Percentiles rank a stretch among this genome's conserved stretches.
phyloP scores from a whole-genome alignment of 2,329 filamentous ascomycete species.

The Cladosporium sp. region DNA sequence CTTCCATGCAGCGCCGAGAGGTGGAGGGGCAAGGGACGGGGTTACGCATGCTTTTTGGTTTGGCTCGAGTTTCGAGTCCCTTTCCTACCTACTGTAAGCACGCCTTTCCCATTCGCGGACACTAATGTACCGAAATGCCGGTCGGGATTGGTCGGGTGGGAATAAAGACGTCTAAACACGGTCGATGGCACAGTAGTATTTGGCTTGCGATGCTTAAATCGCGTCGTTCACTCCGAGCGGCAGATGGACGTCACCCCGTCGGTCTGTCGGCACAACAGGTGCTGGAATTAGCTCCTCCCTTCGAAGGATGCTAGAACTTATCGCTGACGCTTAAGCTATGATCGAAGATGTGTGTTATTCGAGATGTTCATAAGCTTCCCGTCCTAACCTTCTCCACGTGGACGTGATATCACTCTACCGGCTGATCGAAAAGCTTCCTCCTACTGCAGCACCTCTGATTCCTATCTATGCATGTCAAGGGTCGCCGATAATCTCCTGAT shows the following conservation, averaged over 20 bases:
- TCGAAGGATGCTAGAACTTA: background rate
- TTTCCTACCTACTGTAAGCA: background rate
- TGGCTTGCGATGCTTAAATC: background rate
- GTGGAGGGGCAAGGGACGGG: background rate
- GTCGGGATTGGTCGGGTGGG: constrained; percentile 9
- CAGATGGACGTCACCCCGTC: background rate
- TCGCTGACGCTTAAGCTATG: background rate
- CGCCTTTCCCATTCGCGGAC: constrained; percentile 7
- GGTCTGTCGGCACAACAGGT: background rate
- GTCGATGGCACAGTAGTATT: background rate
- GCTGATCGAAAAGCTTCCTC: background rate
- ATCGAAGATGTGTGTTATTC: background rate
- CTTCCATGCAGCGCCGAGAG: constrained; percentile 16
- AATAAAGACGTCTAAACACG: background rate
- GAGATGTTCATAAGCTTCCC: background rate
- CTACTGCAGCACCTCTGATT: background rate
- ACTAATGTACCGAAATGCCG: background rate
- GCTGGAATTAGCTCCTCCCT: background rate
- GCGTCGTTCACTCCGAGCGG: background rate
- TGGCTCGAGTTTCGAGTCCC: background rate
- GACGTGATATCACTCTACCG: background rate
- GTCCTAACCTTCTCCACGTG: constrained; percentile 5
- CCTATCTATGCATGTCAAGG: background rate
- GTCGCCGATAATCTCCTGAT: constrained; percentile 1
- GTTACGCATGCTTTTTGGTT: constrained; percentile 6